Base-by-base conservation (phyloP, 768 basidiomycete genomes). In the Paxillus rubicundulus region DNA sequence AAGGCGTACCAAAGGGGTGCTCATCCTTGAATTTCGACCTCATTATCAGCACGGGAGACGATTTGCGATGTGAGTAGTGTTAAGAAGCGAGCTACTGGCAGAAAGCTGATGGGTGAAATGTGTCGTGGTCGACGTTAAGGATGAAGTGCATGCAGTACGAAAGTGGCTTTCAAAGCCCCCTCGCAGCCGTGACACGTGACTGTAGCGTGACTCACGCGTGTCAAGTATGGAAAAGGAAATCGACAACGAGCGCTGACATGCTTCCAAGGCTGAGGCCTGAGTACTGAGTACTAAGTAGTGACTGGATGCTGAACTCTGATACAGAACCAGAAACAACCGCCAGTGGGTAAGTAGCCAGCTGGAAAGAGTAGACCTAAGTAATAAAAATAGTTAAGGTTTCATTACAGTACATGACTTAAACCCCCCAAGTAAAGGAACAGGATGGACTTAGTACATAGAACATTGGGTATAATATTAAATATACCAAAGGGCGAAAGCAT, bases 21-120 rank as follows among this genome's bases (percentile, higher is more conserved):
- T 98, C 96, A 74, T 98, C 96, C 85, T 94, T 95, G 79, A 95
- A 95, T 76, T 94, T 94, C 68, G 92, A 92, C 73, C 90, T 84
- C 90, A 92, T 92, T 53, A 76, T 63, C 52, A 27, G 30, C 47
- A 28, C 16, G 5, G 54, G 39, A 5, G 47, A 30, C 10, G 45
- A 52, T 57, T 48, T 42, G 17, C n/a, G 40, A 50, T 18, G 8
- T 24, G 45, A 47, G 33, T 50, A 27, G 41, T 17, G 56, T 50
- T 39, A 40, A 27, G 41, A 47, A n/a, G 42, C 45, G 36, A 44
- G 47, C 24, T 53, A 33, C n/a, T 53, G 49, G 49, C 33, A 17
- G 43, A 16, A 45, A 53, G 46, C 54, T 41, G 54, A 52, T 44
- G 49, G 38, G 33, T 41, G 51, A 52, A 43, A 50, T 49, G 45